Evolutionary conservation across 305 asterid genomes (phyloP).

Genomic region (Ajuga reptans): DNA sequence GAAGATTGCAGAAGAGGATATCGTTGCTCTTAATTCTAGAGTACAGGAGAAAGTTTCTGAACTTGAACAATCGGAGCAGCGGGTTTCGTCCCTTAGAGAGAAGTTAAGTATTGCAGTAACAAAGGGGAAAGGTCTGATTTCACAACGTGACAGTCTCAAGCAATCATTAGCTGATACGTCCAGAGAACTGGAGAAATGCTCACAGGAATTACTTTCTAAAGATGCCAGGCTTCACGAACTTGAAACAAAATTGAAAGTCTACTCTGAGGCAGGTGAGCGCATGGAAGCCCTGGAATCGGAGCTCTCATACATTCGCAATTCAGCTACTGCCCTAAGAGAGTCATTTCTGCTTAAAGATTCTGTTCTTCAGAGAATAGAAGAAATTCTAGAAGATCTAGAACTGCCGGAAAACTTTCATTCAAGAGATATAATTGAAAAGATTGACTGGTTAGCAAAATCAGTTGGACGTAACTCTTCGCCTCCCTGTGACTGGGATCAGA

Average conservation of each 20-base stretch:
- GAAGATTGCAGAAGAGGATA: conserved; percentile 48
- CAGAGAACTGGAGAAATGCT: conserved; percentile 63
- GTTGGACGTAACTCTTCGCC: conserved; percentile 49
- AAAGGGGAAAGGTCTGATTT: conserved; percentile 91
- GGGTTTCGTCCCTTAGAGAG: conserved; percentile 84
- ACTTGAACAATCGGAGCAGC: conserved; percentile 82
- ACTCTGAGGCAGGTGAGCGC: conserved; percentile 94
- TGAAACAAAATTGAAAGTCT: conserved; percentile 71
- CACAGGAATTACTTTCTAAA: conserved; percentile 65
- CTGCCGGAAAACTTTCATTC: conserved; percentile 88
- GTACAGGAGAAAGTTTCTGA: conserved; percentile 60
- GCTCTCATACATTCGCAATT: conserved; percentile 93
- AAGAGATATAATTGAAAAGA: conserved; percentile 71
- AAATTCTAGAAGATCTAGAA: conserved; percentile 90
- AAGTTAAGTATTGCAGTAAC: conserved; percentile 92
- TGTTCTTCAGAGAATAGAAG: conserved; percentile 89
- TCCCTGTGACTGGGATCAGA: conserved; percentile 57
- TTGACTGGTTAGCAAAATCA: conserved; percentile 85
- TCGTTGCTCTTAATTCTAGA: conserved; percentile 41
- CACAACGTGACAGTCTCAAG: conserved; percentile 86
- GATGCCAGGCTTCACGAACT: conserved; percentile 71
- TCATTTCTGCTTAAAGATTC: conserved; percentile 97
- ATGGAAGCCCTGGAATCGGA: conserved; percentile 98
- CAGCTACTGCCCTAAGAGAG: conserved; percentile 91
- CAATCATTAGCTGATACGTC: conserved; percentile 75